These are phyloP conservation scores for Viola pubescens DNA, from an alignment of 441 rosid species.

Conservation along the genomic window DNA sequence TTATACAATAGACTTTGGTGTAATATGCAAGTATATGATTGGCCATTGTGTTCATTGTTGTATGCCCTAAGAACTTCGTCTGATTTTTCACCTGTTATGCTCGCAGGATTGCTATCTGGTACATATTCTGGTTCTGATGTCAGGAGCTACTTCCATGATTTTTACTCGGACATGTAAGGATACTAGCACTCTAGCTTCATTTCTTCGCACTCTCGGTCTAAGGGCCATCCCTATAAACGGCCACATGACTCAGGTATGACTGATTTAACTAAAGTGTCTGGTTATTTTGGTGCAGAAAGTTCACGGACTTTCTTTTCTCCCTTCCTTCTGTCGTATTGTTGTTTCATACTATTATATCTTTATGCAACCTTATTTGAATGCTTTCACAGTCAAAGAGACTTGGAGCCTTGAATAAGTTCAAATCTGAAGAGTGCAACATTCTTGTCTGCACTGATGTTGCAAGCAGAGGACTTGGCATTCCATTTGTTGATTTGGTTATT, in stretches of 20 bases:
- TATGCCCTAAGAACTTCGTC: not conserved
- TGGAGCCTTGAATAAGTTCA: slow-evolving; percentile 87
- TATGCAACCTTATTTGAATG: not conserved
- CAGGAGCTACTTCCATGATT: slow-evolving; percentile 80
- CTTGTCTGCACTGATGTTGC: slow-evolving; percentile 95
- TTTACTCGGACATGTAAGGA: slow-evolving; percentile 91
- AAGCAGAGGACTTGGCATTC: slow-evolving; percentile 96
- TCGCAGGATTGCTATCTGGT: slow-evolving; percentile 93
- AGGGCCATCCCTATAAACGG: slow-evolving; percentile 97
- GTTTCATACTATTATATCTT: not conserved
- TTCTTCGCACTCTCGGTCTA: slow-evolving; percentile 85
- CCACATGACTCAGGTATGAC: slow-evolving; percentile 80
- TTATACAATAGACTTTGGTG: not conserved
- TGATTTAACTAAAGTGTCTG: not conserved
- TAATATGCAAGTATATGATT: not conserved
- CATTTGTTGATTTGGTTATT: slow-evolving; percentile 88
- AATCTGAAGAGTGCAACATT: slow-evolving; percentile 89
- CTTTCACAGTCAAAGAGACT: slow-evolving; percentile 72
- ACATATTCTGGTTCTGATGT: slow-evolving; percentile 62
- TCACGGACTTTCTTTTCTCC: not conserved
- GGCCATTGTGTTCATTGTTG: not conserved
- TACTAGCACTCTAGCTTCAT: slow-evolving; percentile 58
- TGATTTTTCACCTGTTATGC: not conserved
- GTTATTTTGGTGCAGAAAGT: too few species aligned
- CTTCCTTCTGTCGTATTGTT: not conserved